Base-by-base conservation (phyloP, 495 filamentous ascomycete species). In the Jackrogersella multiformis region DNA sequence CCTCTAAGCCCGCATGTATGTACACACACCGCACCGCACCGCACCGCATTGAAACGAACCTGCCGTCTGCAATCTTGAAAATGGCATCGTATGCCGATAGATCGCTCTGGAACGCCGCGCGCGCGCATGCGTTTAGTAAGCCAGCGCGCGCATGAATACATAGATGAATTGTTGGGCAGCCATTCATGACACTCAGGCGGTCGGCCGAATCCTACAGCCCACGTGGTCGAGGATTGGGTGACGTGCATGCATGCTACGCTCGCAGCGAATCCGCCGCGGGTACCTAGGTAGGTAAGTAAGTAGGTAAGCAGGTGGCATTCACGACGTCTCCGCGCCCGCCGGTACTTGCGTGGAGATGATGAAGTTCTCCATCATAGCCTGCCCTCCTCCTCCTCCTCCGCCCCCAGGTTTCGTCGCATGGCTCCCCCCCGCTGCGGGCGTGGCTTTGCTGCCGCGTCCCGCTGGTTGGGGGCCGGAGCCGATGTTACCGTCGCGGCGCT, bases 331-430 rank as follows among this genome's bases (percentile, higher is more conserved):
- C 24, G 38, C 77, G 53, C 71, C 75, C 38, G 77, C 78, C 18
- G 81, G 83, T 56, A 86, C 76, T 73, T 93, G 91, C 9, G 89
- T 93, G 7, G 83, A 86, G 12, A 87, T 86, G 45, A 97, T 94
- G 90, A 93, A 97, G 73, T 93, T 92, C 81, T 97, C 93, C 89
- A 97, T 91, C 83, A 92, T 87, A 55, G 89, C 89, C 70, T 92
- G 89, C 26, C 91, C 89, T 30, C 26, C 26, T 30, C 26, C 26
- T 12, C 73, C 78, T 30, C 26, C 26, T 12, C 73, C 78, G 38
- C 74, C 62, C 42, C 60, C 75, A 64, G 68, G 66, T 65, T 67
- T 77, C 45, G 74, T 60, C 54, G 72, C 69, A 51, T 71, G 65
- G 54, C 53, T 70, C 13, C 71, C 71, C 56, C 77, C 44, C 64